These are phyloP conservation scores for Dryas alaskensis DNA, from an alignment of 306 rosid genomes.

Conservation along the genomic window DNA sequence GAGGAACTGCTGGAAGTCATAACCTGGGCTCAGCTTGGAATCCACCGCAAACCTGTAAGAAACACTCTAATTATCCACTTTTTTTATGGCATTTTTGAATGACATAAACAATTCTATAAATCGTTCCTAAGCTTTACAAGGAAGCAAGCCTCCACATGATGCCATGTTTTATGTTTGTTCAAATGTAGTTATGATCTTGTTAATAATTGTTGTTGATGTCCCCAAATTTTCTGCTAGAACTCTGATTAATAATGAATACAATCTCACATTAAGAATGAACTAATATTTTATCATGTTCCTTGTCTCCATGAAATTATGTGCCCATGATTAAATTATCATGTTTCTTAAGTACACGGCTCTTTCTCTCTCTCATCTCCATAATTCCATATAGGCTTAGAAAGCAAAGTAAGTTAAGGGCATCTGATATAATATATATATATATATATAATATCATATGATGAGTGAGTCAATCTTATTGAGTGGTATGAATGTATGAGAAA, in stretches of 20 bases:
- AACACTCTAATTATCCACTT: not conserved
- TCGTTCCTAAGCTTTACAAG: slow-evolving; percentile 9
- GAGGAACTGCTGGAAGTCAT: slow-evolving; percentile 97
- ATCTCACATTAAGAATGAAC: not conserved
- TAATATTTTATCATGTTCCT: not conserved
- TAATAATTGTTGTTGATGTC: slow-evolving; percentile 26
- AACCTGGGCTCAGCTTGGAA: slow-evolving; percentile 99
- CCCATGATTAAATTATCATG: slow-evolving; percentile 20
- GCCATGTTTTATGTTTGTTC: slow-evolving; percentile 25
- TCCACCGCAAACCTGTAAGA: slow-evolving; percentile 92
- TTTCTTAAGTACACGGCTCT: slow-evolving; percentile 37
- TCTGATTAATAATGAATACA: slow-evolving; percentile 3
- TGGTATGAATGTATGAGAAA: slow-evolving; percentile 21
- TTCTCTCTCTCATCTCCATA: not conserved
- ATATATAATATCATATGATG: slow-evolving; percentile 10
- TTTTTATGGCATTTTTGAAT: not conserved
- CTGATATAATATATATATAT: slow-evolving; percentile 4
- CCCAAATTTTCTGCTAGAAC: slow-evolving; percentile 23
- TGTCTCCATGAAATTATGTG: slow-evolving; percentile 30
- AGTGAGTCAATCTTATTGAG: slow-evolving; percentile 17
- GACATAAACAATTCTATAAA: not conserved
- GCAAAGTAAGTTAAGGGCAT: not conserved
- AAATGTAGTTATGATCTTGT: slow-evolving; percentile 21
- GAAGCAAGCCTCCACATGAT: slow-evolving; percentile 23
- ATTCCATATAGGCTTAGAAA: not conserved